Conservation (phyloP, 139 green algal genomes). For the Tetradesmus lagerheimii region DNA sequence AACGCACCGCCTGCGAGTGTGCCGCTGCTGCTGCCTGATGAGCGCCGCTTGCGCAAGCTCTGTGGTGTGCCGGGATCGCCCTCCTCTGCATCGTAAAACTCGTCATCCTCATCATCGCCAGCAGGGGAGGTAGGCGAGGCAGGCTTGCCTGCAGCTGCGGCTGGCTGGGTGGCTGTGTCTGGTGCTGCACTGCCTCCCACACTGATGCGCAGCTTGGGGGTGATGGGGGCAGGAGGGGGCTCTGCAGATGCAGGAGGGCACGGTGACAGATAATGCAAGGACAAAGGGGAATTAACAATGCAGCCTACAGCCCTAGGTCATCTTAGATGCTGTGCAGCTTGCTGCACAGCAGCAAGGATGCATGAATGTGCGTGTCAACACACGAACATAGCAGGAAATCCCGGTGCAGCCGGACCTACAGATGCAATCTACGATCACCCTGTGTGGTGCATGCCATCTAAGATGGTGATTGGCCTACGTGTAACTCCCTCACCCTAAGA, state of each 20-base stretch:
- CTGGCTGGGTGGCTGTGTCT: neutral
- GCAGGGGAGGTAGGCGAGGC: neutral
- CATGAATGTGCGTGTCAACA: neutral
- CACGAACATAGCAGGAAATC: too few species aligned
- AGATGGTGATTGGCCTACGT: too few species aligned
- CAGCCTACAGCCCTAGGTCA: too few species aligned
- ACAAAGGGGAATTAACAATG: neutral
- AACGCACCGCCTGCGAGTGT: neutral
- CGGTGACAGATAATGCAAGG: neutral
- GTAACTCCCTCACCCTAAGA: too few species aligned
- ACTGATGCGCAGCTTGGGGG: neutral
- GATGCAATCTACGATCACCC: too few species aligned
- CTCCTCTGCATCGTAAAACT: conserved; percentile 64
- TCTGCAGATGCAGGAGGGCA: neutral
- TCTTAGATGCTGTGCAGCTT: neutral
- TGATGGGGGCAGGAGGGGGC: neutral
- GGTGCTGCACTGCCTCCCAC: neutral
- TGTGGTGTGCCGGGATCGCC: conserved; percentile 26
- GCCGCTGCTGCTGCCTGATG: conserved; percentile 24
- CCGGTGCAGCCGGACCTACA: too few species aligned
- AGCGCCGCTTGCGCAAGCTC: neutral
- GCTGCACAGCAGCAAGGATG: too few species aligned
- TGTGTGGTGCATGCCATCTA: too few species aligned
- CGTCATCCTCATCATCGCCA: conserved; percentile 48
- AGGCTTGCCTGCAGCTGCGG: neutral